phyloP scores from a whole-genome alignment of 257 asterid species.

The Pogostemon cablin region DNA sequence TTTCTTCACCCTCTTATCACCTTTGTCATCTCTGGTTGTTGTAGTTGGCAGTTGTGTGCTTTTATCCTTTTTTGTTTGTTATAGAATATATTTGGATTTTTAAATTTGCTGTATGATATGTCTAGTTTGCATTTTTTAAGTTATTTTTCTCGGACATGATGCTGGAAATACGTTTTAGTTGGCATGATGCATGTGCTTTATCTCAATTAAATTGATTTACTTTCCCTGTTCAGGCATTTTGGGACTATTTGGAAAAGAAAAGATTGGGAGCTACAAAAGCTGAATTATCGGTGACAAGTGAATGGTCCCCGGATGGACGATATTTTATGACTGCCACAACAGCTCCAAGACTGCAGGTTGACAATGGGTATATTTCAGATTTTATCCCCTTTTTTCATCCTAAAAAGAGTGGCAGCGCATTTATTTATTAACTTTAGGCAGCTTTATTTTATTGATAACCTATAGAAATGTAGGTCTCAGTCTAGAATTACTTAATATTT shows the following conservation, averaged over 20 bases:
- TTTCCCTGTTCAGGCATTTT: constrained; percentile 64
- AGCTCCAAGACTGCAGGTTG: constrained; percentile 99
- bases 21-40: background rate
- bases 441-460: constrained; percentile 8
- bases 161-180: constrained; percentile 1
- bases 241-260: constrained; percentile 87
- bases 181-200: constrained; percentile 6
- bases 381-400: constrained; percentile 11
- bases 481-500: background rate
- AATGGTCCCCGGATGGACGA: constrained; percentile 98
- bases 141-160: background rate
- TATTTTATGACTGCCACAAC: constrained; percentile 97
- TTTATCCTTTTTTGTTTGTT: background rate
- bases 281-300: constrained; percentile 94
- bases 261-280: constrained; percentile 75
- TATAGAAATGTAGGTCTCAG: constrained; percentile 7
- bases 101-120: background rate
- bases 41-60: background rate
- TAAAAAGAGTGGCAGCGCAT: background rate
- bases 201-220: constrained; percentile 10
- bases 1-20: background rate
- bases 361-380: constrained; percentile 76
- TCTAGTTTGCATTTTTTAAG: background rate
- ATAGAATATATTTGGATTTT: background rate
- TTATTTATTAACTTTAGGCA: background rate